A percentile compares a stretch with the other conserved stretches of the same genome.
phyloP scores from a whole-genome alignment of 2,329 filamentous ascomycete genomes.

The Didymellaceae sp. region DNA sequence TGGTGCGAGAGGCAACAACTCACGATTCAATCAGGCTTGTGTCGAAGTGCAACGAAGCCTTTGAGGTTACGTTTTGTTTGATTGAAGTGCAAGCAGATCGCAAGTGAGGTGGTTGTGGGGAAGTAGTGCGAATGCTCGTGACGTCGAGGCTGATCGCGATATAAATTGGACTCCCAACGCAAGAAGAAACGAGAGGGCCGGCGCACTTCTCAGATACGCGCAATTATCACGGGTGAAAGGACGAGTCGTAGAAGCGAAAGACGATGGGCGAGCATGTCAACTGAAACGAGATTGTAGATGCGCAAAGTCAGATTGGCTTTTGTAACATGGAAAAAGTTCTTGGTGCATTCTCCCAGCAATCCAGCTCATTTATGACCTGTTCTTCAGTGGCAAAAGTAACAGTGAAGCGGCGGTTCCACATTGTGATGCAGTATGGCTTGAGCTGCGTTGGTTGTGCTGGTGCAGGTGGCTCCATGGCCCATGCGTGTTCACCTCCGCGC shows the following conservation, averaged over 20 bases:
- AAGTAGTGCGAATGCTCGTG: no score
- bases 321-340: not conserved
- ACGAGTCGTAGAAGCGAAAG: not conserved
- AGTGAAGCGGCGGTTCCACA: not conserved
- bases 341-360: not conserved
- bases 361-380: no score
- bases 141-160: no score
- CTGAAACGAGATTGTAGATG: not conserved
- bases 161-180: no score
- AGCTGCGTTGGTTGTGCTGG: not conserved
- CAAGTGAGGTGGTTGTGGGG: no score
- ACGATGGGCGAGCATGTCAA: not conserved
- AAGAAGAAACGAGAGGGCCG: not conserved
- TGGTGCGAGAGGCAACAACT: not conserved
- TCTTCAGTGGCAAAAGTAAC: not conserved
- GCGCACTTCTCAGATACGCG: not conserved
- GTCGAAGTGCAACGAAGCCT: no score
- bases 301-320: slow-evolving; percentile 4
- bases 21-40: not conserved
- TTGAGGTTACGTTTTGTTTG: no score
- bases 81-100: no score
- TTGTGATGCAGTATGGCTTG: not conserved
- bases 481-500: slow-evolving; percentile 27
- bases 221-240: no score
- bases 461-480: slow-evolving; percentile 14